A percentile compares a stretch with the other conserved stretches of the same genome.
phyloP scores from a whole-genome alignment of 1,284 basidiomycete species.

The Sparassis latifolia region DNA sequence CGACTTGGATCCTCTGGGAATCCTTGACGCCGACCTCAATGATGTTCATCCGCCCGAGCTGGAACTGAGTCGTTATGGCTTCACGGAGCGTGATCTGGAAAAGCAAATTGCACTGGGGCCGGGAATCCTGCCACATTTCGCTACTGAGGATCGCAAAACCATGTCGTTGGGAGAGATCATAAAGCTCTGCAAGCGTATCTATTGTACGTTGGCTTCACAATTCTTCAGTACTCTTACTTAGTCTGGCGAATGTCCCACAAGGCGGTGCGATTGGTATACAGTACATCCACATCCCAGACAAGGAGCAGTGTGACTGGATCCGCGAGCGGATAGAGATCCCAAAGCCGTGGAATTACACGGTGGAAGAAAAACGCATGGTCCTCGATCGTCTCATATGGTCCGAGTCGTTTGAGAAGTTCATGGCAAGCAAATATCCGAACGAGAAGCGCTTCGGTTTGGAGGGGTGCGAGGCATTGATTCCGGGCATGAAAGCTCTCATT shows the following conservation, averaged over 20 bases:
- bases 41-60: constrained; percentile 79
- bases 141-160: constrained; percentile 74
- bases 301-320: constrained; percentile 99
- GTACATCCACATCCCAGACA: constrained; percentile 98
- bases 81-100: constrained; percentile 88
- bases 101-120: constrained; percentile 94
- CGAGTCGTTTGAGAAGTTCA: constrained; percentile 98
- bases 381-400: constrained; percentile 99
- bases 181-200: constrained; percentile 87
- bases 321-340: constrained; percentile 95
- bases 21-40: constrained; percentile 83
- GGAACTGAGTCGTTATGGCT: constrained; percentile 90
- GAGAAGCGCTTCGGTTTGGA: constrained; percentile 99
- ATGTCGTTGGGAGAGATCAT: constrained; percentile 94
- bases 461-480: constrained; percentile 96
- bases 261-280: constrained; percentile 93
- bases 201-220: constrained; percentile 57
- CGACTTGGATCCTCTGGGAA: constrained; percentile 92
- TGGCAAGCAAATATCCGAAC: constrained; percentile 97
- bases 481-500: constrained; percentile 99
- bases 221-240: background rate
- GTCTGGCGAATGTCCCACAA: constrained; percentile 24
- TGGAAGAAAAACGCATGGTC: constrained; percentile 99
- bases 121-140: constrained; percentile 95
- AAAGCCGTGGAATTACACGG: constrained; percentile 96